Percentiles rank a stretch among this genome's conserved stretches.
Conservation (phyloP, 331 rosid genomes). For the Spiraea crenata region DNA sequence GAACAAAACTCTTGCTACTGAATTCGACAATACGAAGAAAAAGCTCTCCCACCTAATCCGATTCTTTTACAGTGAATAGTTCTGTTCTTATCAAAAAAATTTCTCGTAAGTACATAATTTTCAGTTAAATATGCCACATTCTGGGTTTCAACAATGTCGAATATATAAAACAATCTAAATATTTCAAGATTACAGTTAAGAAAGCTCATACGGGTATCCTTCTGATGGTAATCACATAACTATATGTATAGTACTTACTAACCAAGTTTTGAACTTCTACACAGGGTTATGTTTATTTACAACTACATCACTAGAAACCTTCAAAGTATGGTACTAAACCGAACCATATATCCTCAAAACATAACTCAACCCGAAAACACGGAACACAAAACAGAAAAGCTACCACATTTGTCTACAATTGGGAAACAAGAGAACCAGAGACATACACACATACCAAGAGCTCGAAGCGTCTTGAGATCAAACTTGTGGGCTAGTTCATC, state of each 20-base stretch:
- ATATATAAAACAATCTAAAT: neutral
- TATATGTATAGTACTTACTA: neutral
- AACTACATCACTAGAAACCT: neutral
- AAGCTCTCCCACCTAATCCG: neutral
- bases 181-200: neutral
- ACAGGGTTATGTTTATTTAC: neutral
- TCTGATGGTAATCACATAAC: neutral
- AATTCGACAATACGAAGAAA: neutral
- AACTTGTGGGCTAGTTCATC: constrained; percentile 50
- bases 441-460: constrained; percentile 51
- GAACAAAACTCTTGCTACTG: neutral
- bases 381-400: neutral
- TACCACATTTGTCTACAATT: neutral
- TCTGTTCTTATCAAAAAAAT: neutral
- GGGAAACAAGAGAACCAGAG: constrained; percentile 1
- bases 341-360: neutral
- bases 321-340: neutral
- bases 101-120: neutral
- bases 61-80: neutral
- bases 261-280: neutral
- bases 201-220: neutral
- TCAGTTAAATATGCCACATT: neutral
- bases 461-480: constrained; percentile 63
- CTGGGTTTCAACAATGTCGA: neutral
- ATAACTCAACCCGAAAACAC: neutral